Evolutionary conservation across 2,329 filamentous ascomycete genomes (phyloP), one percentile per base, ranked within the genome.

Genomic region (Venturia nashicola): DNA sequence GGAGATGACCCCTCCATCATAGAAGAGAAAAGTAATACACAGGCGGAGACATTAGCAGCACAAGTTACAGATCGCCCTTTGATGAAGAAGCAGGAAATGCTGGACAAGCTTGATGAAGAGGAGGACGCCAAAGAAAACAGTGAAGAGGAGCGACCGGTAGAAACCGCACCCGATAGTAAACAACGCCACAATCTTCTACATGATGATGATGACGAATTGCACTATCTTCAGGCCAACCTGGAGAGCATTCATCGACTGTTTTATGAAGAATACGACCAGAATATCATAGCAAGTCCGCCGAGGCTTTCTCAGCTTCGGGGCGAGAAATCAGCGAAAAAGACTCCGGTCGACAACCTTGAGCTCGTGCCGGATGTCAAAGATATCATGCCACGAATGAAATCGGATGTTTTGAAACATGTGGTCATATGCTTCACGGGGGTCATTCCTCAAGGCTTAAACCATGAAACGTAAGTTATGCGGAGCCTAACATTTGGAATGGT

Each of bases 351-450:
- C 48, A 77, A 79, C 27, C 73, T 86, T 40, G 79, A 80, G 62
- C 76, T 84, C 64, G 86, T 97, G 4, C 94, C 94, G 0, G 91
- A 99, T 72, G 86, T 96, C 39, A 92, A 91, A 65, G 79, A 82
- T 55, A 86, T 97, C n/a, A 87, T 99, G 76, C 88, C 90, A 46
- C 77, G 82, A 59, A 85, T 97, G 72, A 97, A 97, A 77, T 78
- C 81, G 0, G 82, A 82, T 63, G 88, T 95, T 2, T 83, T 99
- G 0, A 83, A 82, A 27, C 89, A 86, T 16, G 85, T 89, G 12
- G 84, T 86, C 5, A 83, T 99, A 65, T 92, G 96, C 5, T 87
- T 97, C 68, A 96, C 93, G 0, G 94, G 94, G 0, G 86, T 99
- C 2, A 86, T 97, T 2, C 92, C 92, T 0, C 78, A 96, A 0